Evolutionary conservation across 805 yeast species (phyloP).

Genomic region (Kuraishia borneana): DNA sequence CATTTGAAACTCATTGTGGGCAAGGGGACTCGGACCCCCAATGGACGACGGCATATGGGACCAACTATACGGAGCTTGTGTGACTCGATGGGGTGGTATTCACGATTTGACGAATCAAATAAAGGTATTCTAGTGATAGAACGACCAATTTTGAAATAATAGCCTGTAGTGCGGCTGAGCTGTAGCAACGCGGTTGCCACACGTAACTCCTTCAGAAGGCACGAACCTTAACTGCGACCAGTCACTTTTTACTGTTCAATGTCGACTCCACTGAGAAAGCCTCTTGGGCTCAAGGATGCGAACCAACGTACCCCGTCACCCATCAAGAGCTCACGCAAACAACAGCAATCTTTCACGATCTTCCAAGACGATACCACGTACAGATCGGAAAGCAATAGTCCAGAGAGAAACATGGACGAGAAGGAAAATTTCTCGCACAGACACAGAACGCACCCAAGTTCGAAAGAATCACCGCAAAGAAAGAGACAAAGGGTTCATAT

Average conservation of each 20-base stretch:
- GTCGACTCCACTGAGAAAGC: not conserved
- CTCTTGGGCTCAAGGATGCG: not conserved
- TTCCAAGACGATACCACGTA: not conserved
- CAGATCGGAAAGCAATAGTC: not conserved
- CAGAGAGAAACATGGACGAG: not conserved
- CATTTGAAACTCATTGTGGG: too few species aligned
- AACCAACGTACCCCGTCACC: not conserved
- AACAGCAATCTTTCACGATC: conserved; percentile 1
- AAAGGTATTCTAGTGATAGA: too few species aligned
- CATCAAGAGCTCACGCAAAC: not conserved
- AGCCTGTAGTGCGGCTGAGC: too few species aligned
- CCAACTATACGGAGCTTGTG: too few species aligned
- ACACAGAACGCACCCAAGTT: not conserved
- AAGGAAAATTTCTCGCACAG: not conserved
- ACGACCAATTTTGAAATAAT: too few species aligned
- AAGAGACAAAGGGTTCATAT: not conserved
- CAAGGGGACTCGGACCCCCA: too few species aligned
- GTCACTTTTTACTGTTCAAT: not conserved
- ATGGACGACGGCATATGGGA: too few species aligned
- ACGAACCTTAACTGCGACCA: not conserved
- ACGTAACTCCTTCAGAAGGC: not conserved
- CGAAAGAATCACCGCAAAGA: not conserved
- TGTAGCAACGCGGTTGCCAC: not conserved
- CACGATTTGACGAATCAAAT: too few species aligned
- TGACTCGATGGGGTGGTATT: too few species aligned